Percentiles rank a stretch among this genome's conserved stretches.
Conservation (phyloP, 2,329 filamentous ascomycete species). For the Nakataea oryzae region DNA sequence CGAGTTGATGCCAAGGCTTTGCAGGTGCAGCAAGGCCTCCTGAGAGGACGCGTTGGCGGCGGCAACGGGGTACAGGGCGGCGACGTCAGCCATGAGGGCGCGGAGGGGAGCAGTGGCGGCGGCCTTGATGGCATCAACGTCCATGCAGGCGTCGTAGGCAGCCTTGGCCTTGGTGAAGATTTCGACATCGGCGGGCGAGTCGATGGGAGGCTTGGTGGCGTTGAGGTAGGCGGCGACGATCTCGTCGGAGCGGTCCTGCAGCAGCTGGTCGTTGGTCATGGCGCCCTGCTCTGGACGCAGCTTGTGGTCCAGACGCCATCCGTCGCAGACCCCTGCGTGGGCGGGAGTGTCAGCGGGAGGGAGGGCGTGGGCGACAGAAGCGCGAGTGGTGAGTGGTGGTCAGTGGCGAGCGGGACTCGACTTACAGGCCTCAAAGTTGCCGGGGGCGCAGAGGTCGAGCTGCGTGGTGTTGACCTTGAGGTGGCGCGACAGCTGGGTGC, state of each 20-base stretch:
- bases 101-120: neutral
- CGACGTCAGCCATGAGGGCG: neutral
- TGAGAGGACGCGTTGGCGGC: neutral
- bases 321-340: conserved; percentile 2
- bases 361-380: no score
- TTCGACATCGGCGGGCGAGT: conserved; percentile 2
- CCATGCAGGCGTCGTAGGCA: conserved; percentile 4
- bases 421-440: neutral
- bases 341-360: no score
- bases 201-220: conserved; percentile 1
- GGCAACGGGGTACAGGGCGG: neutral
- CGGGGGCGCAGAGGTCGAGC: neutral
- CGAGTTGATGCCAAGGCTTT: conserved; percentile 22
- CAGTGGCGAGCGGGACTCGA: no score
- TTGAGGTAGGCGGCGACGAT: neutral
- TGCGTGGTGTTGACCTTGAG: neutral
- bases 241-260: conserved; percentile 3
- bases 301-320: conserved; percentile 2
- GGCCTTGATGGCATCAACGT: neutral
- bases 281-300: conserved; percentile 3
- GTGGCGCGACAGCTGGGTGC: neutral
- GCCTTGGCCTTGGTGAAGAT: neutral
- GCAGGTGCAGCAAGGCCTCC: conserved; percentile 22
- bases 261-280: conserved; percentile 1
- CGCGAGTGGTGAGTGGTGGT: no score